phyloP scores from a whole-genome alignment of 73 alveolate species.

The Tetrahymena thermophila region DNA sequence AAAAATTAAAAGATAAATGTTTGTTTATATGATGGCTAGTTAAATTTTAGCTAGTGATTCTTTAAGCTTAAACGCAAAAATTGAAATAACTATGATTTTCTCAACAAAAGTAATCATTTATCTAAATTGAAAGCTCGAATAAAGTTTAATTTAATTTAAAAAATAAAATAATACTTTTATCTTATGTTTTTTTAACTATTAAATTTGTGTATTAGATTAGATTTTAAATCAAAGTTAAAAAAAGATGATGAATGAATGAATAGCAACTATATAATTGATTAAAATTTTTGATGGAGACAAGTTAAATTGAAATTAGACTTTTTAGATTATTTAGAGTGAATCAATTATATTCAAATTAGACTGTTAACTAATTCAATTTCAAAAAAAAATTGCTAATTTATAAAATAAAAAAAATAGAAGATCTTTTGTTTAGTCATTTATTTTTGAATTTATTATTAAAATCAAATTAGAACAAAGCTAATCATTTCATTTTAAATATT shows the following conservation, averaged over 20 bases:
- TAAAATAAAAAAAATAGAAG: neutral
- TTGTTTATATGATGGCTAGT: neutral
- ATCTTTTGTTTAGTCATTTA: no score
- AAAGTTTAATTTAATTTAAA: no score
- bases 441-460: no score
- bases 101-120: neutral
- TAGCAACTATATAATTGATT: no score
- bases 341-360: neutral
- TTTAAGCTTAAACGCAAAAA: neutral
- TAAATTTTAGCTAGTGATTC: neutral
- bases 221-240: no score
- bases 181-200: neutral
- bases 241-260: no score
- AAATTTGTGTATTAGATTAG: neutral
- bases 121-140: neutral
- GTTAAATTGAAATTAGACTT: no score
- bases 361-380: neutral
- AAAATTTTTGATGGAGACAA: no score
- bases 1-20: no score
- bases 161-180: no score
- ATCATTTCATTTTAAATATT: neutral
- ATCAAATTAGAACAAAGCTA: neutral
- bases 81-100: no score
- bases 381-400: neutral
- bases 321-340: no score